Evolutionary conservation across 176 grass and related monocot genomes (phyloP).

Genomic region (Rhynchospora breviuscula): DNA sequence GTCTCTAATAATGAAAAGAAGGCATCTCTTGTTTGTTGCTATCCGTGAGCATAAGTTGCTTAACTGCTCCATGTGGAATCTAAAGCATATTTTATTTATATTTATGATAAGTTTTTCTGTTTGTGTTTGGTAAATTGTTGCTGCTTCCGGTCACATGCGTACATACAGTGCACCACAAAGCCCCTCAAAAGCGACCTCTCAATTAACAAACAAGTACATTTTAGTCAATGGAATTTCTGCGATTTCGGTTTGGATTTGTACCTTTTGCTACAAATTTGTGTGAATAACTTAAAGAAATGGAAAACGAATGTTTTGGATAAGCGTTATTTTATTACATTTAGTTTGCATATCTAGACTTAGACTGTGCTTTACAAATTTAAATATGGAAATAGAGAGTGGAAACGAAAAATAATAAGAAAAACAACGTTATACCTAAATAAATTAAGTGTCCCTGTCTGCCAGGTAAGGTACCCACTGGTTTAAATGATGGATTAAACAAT

Average conservation of each 20-base stretch:
- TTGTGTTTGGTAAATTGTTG: neutral
- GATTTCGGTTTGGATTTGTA: neutral
- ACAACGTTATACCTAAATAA: too few relatives aligned
- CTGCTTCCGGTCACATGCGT: neutral
- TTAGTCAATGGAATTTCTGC: neutral
- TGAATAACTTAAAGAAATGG: too few relatives aligned
- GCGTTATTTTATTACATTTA: too few relatives aligned
- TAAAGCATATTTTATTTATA: neutral
- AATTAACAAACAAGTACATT: neutral
- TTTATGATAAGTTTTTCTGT: conserved; percentile 1
- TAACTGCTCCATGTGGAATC: conserved; percentile 14
- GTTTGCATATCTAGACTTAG: too few relatives aligned
- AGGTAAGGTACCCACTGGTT: too few relatives aligned
- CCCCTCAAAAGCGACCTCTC: neutral
- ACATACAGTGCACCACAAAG: neutral
- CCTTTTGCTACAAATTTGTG: neutral
- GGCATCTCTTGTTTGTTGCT: neutral
- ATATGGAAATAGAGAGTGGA: too few relatives aligned
- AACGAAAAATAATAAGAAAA: too few relatives aligned
- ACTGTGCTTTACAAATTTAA: too few relatives aligned
- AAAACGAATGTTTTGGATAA: too few relatives aligned
- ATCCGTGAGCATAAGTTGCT: neutral
- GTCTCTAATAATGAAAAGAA: neutral
- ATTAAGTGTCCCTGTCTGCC: too few relatives aligned
- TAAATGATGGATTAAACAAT: too few relatives aligned